Evolutionary conservation across 2,329 filamentous ascomycete species (phyloP).

Genomic region (Alternaria novae-zelandiae): DNA sequence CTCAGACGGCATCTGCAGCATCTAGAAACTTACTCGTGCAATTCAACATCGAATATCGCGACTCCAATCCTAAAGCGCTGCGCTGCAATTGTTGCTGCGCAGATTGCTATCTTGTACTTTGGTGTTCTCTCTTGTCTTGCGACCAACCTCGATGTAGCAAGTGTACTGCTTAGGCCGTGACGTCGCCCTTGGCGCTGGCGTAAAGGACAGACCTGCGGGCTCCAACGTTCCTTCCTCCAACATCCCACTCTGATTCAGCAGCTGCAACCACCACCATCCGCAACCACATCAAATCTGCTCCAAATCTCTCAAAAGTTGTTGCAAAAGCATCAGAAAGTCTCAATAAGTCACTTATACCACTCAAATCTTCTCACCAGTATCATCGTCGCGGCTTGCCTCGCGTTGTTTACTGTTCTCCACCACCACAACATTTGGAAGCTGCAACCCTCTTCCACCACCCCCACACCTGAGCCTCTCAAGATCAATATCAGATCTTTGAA

Average conservation of each 20-base stretch:
- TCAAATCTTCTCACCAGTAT: neutral
- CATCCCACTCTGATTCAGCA: conserved; percentile 21
- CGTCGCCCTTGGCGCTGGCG: conserved; percentile 9
- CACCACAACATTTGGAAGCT: neutral
- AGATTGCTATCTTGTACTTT: neutral
- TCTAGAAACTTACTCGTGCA: neutral
- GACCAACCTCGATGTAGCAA: neutral
- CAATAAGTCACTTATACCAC: neutral
- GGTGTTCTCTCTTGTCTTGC: neutral
- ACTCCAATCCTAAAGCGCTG: neutral
- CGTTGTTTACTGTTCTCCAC: conserved; percentile 29
- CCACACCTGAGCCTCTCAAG: neutral
- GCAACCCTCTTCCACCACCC: neutral
- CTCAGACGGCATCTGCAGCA: neutral
- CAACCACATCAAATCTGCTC: conserved; percentile 3
- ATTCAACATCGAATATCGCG: neutral
- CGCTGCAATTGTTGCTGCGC: neutral
- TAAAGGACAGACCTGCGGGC: conserved; percentile 1
- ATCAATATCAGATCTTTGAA: neutral
- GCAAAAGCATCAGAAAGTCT: neutral
- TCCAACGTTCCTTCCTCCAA: conserved; percentile 23
- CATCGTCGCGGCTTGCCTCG: conserved; percentile 16
- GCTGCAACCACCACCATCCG: conserved; percentile 17
- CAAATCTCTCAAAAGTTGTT: conserved; percentile 2
- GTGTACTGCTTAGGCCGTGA: neutral